Base-by-base conservation (phyloP, 805 yeast species). In the Komagataella kurtzmanii region DNA sequence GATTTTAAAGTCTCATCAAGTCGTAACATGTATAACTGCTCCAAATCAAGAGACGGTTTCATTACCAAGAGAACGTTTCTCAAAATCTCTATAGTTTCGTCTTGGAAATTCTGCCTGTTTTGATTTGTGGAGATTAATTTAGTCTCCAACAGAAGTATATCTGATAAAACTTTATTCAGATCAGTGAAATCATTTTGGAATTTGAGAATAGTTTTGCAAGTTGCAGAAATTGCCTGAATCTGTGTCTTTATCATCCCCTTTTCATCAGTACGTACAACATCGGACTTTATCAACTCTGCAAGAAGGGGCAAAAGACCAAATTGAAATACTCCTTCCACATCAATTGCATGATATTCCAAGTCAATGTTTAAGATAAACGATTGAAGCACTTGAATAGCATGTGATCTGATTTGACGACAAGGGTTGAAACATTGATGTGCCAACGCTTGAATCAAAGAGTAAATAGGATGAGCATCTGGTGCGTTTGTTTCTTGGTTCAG, bases 351-450 rank as follows among this genome's bases (percentile, higher is more conserved):
- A 3, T 70, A 65, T 3, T 65, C 62, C 4, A 70, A 61, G 8
- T 65, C 59, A 23, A 57, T 54, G 2, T 68, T 69, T 10, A 82
- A 65, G 8, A 82, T 59, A 3, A 76, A 67, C 4, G 71, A 66
- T 54, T 85, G 85, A 50, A 90, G 72, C 0, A 77, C 65, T 18
- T 73, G 72, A 46, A 88, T 65, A 0, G 96, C 90, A 63, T 74
- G 78, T 0, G 75, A 65, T 45, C 96, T 71, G 8, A 89, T 70
- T 60, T 86, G 89, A 24, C 87, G 71, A 62, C 95, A 87, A 17
- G 96, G 96, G 59, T 89, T 89, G 62, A 85, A 76, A 62, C 96
- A 86, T 63, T 90, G 97, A 59, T 85, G 91, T 0, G 93, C 88
- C 51, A 89, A 71, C 0, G 95, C 95, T 61, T 88, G 91, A 24